Base-by-base conservation (phyloP, 1,284 basidiomycete species). In the Peniophora sp. region DNA sequence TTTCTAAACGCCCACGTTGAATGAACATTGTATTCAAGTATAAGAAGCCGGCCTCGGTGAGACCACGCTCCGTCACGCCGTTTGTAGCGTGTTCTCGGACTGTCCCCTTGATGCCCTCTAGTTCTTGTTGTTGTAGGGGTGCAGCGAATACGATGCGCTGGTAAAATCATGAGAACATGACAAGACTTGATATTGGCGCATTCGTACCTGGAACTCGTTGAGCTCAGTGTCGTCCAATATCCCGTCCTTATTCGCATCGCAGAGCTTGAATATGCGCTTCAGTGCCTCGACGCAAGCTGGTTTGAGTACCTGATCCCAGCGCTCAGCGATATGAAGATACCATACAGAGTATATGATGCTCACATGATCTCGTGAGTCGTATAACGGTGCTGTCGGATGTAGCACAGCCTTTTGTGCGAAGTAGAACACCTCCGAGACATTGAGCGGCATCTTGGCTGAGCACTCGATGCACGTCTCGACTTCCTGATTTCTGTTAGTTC, bases 401-500 rank as follows among this genome's bases (percentile, higher is more conserved):
- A 98, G 74, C 23, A 99, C 97, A 3, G 97, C 97, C 65, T 97
- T 98, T 69, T 97, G 96, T 0, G 97, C 96, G 67, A 97, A 98
- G 68, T 97, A 98, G 72, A 99, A 97, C n/a, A 97, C 92, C 67
- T 97, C 96, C 27, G 93, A 95, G 47, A 99, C 88, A 69, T 99
- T 99, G 54, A 95, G 68, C 20, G 90, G 86, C 47, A 88, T 73
- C 60, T 88, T 85, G 0, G 95, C 94, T 10, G 92, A 96, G 65
- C 94, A 97, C 70, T 98, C 96, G 32, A 99, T 91, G 62, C 95
- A 98, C 23, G 96, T 98, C 68, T 99, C 95, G 48, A 98, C 93
- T 79, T 96, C 92, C 92, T 95, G 57, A 14, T 39, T 35, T 36
- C 42, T n/a, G n/a, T n/a, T n/a, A n/a, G n/a, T n/a, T n/a, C n/a